Base-by-base conservation (phyloP, 2,329 filamentous ascomycete species). In the Hysterium pulicare region DNA sequence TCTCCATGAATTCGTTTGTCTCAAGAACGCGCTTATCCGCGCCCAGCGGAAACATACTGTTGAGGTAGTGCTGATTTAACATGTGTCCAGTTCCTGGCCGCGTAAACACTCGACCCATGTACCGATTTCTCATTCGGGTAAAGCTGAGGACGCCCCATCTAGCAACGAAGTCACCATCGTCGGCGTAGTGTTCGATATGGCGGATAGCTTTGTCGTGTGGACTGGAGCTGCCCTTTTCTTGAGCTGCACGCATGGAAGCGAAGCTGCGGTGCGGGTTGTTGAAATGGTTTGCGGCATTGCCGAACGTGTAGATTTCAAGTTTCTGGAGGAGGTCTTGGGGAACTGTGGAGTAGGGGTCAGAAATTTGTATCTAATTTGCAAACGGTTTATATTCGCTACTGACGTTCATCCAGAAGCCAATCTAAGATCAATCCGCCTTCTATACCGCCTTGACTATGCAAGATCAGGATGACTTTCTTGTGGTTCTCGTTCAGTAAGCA, bases 131-230 rank as follows among this genome's bases (percentile, higher is more conserved):
- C 39, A 77, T 74, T 21, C 68, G 73, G 2, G 74, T 72, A 57
- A 87, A 89, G 59, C 86, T 77, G 26, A 91, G 70, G 5, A 90
- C 80, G 1, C 87, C 87, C 76, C 84, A 87, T 8, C 82, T 70
- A 3, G 86, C 78, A 2, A 91, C 86, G 51, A 88, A 86, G 54
- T 93, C 87, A 13, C 74, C 77, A 7, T 76, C 77, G 58, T 90
- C 86, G 2, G 83, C 84, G 56, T 90, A 93, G 64, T 93, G 87
- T 65, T 93, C 87, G 30, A 93, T 83, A 50, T 90, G 76, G 5
- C 77, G 74, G 39, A 91, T 82, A 2, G 78, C 77, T 31, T 57
- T 57, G 23, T 48, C 40, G n/a, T 45, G 44, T 21, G 19, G 11
- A 4, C n/a, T 21, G 8, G 31, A 71, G 68, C 47, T 73, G 71